Percentiles rank a stretch among this genome's conserved stretches.
Conservation (phyloP, 2,329 filamentous ascomycete species). For the Penicillium sp. region DNA sequence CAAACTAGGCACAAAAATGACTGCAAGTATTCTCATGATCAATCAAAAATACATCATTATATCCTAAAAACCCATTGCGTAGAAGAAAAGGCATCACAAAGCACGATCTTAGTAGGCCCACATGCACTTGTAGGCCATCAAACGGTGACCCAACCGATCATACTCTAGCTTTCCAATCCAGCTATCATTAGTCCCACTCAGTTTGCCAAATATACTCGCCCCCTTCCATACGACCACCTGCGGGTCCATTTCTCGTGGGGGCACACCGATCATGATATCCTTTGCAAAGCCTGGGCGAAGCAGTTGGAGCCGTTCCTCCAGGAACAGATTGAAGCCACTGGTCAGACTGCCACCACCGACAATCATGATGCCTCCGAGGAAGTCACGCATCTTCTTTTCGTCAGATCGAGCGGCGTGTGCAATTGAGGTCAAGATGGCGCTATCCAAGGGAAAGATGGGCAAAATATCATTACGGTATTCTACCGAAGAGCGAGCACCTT, state of each 20-base stretch:
- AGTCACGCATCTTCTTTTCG: conserved; percentile 87
- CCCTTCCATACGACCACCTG: conserved; percentile 99
- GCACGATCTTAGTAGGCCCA: conserved; percentile 50
- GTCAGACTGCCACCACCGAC: conserved; percentile 80
- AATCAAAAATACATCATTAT: not conserved
- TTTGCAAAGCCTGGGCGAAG: conserved; percentile 59
- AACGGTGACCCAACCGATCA: conserved; percentile 73
- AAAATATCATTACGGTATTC: conserved; percentile 72
- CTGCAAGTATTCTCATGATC: not conserved
- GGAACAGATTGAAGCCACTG: conserved; percentile 70
- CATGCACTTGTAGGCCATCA: conserved; percentile 77
- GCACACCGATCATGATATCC: conserved; percentile 62
- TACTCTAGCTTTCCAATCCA: conserved; percentile 90
- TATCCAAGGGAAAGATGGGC: conserved; percentile 77
- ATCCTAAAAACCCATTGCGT: conserved; percentile 10
- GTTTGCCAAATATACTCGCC: conserved; percentile 88
- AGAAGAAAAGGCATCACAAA: conserved; percentile 5
- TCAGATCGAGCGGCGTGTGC: conserved; percentile 80
- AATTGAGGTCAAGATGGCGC: conserved; percentile 85
- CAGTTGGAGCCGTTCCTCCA: conserved; percentile 75
- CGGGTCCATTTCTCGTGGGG: conserved; percentile 90
- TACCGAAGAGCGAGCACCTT: conserved; percentile 42
- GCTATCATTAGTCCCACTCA: conserved; percentile 81
- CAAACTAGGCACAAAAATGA: too few species aligned
- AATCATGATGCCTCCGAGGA: conserved; percentile 85